These are phyloP conservation scores for Lomentospora prolificans DNA, from an alignment of 2,329 filamentous ascomycete genomes.

Conservation along the genomic window DNA sequence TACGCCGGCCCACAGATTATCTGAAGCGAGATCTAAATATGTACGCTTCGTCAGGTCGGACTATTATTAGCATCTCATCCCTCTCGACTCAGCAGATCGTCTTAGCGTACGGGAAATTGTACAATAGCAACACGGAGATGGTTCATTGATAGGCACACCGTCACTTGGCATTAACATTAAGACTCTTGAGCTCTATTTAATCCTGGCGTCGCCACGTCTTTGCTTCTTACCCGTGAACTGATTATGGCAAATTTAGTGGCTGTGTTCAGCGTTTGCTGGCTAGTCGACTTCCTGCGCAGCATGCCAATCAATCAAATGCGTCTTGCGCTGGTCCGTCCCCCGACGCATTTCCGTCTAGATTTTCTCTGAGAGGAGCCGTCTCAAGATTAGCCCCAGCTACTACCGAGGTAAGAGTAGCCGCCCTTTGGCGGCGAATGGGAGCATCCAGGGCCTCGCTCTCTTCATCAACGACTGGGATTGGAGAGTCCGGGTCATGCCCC, in stretches of 20 bases:
- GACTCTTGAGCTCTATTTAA: too few relatives aligned
- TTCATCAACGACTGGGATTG: constrained; percentile 34
- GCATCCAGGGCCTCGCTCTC: constrained; percentile 47
- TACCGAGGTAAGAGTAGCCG: constrained; percentile 15
- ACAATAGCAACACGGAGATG: too few relatives aligned
- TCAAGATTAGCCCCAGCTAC: constrained; percentile 9
- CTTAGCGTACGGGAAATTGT: too few relatives aligned
- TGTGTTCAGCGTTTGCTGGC: too few relatives aligned
- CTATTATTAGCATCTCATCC: not conserved
- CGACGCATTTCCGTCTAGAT: not conserved
- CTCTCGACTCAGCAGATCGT: not conserved
- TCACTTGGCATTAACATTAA: not conserved
- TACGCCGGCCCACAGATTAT: constrained; percentile 30
- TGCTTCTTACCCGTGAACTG: too few relatives aligned
- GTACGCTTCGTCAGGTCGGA: not conserved
- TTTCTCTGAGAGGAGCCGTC: constrained; percentile 5
- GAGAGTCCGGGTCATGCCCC: constrained; percentile 22
- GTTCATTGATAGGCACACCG: not conserved
- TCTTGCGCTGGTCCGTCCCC: constrained; percentile 11
- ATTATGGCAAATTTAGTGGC: not conserved
- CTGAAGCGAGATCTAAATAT: too few relatives aligned
- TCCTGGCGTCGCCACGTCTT: too few relatives aligned
- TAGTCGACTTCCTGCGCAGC: too few relatives aligned
- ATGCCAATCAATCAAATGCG: constrained; percentile 17
- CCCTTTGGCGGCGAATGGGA: constrained; percentile 44